Conservation (phyloP, 495 filamentous ascomycete genomes). For the Aspergillus wentii region DNA sequence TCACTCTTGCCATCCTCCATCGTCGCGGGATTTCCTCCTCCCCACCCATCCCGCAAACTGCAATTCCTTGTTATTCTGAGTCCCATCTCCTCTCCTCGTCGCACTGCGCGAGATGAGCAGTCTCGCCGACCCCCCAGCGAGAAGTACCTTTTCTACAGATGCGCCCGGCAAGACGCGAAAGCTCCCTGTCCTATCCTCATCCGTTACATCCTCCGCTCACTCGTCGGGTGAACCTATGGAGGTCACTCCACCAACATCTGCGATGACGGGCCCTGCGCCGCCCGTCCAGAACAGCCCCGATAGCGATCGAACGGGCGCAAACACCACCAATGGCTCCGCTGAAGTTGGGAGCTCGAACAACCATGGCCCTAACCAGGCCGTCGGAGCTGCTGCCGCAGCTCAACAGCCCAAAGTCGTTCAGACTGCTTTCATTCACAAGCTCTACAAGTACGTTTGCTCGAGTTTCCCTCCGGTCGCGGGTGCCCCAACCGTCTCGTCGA, state of each 20-base stretch:
- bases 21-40: not conserved
- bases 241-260: constrained; percentile 40
- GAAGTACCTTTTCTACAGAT: constrained; percentile 31
- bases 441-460: constrained; percentile 77
- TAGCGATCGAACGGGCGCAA: constrained; percentile 36
- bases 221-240: constrained; percentile 45
- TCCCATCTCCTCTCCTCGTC: constrained; percentile 1
- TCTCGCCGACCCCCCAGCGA: constrained; percentile 38
- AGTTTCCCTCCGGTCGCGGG: constrained; percentile 4
- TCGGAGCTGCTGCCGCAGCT: constrained; percentile 73
- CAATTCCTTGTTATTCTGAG: not conserved
- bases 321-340: constrained; percentile 38
- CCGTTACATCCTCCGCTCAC: constrained; percentile 29
- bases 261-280: constrained; percentile 26
- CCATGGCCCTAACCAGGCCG: constrained; percentile 39
- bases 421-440: constrained; percentile 98
- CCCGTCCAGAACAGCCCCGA: constrained; percentile 44
- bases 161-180: constrained; percentile 37
- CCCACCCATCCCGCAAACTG: too few species aligned
- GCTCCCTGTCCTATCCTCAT: constrained; percentile 42
- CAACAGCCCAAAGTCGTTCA: constrained; percentile 98
- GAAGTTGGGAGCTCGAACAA: constrained; percentile 29
- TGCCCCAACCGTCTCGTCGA: not conserved
- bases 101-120: constrained; percentile 35
- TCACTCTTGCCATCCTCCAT: not conserved